A percentile compares a stretch with the other conserved stretches of the same genome.
Evolutionary conservation across 2,329 filamentous ascomycete species (phyloP).

Genomic region (Penicillium janthinellum): DNA sequence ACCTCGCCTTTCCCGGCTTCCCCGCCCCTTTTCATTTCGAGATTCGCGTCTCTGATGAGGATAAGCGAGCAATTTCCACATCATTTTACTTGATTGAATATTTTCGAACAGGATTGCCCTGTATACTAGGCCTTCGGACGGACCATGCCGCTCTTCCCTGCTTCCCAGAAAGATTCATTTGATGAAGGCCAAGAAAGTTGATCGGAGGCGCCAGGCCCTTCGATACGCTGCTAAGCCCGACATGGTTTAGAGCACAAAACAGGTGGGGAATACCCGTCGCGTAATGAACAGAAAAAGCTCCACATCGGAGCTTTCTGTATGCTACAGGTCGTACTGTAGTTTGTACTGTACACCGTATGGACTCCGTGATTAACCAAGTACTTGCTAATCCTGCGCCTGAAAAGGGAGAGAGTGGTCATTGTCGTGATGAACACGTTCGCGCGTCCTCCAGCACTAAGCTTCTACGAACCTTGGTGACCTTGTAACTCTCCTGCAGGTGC

Average conservation of each 20-base stretch:
- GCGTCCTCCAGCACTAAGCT: neutral
- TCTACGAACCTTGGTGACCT: neutral
- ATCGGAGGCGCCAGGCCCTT: slow-evolving; percentile 17
- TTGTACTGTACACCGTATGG: slow-evolving; percentile 6
- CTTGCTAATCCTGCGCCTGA: slow-evolving; percentile 1
- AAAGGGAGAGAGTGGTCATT: slow-evolving; percentile 19
- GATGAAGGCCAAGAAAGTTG: slow-evolving; percentile 6
- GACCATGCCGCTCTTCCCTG: neutral
- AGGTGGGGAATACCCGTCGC: slow-evolving; percentile 28
- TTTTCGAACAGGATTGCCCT: neutral
- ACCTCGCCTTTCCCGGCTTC: slow-evolving; percentile 9
- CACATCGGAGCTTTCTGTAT: slow-evolving; percentile 24
- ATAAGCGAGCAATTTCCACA: neutral
- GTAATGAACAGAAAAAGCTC: slow-evolving; percentile 19
- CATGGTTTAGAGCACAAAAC: slow-evolving; percentile 18
- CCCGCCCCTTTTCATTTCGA: slow-evolving; percentile 22
- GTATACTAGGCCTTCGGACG: neutral
- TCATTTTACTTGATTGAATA: neutral
- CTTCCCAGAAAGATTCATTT: slow-evolving; percentile 5
- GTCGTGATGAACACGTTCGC: neutral
- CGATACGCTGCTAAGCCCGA: slow-evolving; percentile 23
- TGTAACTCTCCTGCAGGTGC: slow-evolving; percentile 8
- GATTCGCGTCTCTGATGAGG: neutral
- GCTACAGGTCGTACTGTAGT: too few relatives aligned
- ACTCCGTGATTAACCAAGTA: slow-evolving; percentile 5